A percentile compares a stretch with the other conserved stretches of the same genome.
Conservation (phyloP, 2,329 filamentous ascomycete genomes). For the Stemphylium lycopersici region DNA sequence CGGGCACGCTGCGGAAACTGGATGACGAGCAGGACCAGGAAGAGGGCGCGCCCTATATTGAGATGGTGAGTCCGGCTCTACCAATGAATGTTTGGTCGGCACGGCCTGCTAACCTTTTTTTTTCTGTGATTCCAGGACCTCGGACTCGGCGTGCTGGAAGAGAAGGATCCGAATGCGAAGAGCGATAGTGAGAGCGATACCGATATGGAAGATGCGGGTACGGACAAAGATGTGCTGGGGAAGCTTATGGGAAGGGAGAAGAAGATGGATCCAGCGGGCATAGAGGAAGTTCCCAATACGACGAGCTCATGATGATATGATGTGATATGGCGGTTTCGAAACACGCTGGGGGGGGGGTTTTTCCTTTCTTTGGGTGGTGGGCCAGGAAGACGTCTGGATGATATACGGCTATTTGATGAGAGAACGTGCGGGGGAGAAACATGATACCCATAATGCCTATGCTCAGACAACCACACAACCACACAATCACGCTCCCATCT, state of each 20-base stretch:
- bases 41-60: slow-evolving; percentile 46
- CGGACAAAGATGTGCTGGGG: slow-evolving; percentile 42
- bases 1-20: slow-evolving; percentile 46
- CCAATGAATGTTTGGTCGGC: neutral
- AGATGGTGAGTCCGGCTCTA: slow-evolving; percentile 45
- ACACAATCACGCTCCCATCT: neutral
- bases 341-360: too few relatives aligned
- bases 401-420: too few relatives aligned
- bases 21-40: slow-evolving; percentile 34
- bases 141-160: slow-evolving; percentile 55
- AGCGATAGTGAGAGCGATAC: slow-evolving; percentile 32
- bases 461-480: too few relatives aligned
- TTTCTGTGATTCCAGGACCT: slow-evolving; percentile 46
- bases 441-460: neutral
- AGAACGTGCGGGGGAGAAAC: neutral
- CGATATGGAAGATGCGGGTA: slow-evolving; percentile 20
- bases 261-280: slow-evolving; percentile 23
- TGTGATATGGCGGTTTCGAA: neutral
- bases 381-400: too few relatives aligned
- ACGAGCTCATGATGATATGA: slow-evolving; percentile 18
- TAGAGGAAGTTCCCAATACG: slow-evolving; percentile 40
- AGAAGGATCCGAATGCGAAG: slow-evolving; percentile 39
- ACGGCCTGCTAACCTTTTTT: slow-evolving; percentile 8
- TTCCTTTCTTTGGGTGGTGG: too few relatives aligned
- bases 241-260: slow-evolving; percentile 47